These are phyloP conservation scores for Geranium rotundifolium DNA, from an alignment of 345 rosid species.

Conservation along the genomic window DNA sequence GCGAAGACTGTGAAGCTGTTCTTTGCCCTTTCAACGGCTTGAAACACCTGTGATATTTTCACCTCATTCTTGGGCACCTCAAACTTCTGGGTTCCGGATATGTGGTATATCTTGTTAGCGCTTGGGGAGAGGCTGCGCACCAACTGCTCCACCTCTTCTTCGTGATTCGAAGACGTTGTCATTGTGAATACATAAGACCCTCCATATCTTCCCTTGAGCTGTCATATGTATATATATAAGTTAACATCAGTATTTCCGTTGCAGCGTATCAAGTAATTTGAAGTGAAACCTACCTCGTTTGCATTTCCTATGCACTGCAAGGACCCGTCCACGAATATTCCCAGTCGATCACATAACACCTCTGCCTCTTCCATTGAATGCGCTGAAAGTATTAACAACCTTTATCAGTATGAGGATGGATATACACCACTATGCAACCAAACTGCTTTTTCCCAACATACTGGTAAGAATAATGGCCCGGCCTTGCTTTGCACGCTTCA, in stretches of 20 bases:
- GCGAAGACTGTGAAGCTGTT: conserved; percentile 64
- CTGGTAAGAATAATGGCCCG: conserved; percentile 90
- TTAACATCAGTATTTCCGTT: not conserved
- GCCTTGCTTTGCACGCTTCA: conserved; percentile 66
- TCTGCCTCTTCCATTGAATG: conserved; percentile 99
- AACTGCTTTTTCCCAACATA: conserved; percentile 7
- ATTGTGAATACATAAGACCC: conserved; percentile 78
- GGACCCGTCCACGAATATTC: conserved; percentile 76
- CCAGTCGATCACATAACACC: conserved; percentile 72
- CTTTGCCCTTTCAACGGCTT: conserved; percentile 76
- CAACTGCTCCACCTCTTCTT: conserved; percentile 56
- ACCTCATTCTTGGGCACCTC: conserved; percentile 82
- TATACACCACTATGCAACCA: too few species aligned
- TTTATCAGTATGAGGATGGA: not conserved
- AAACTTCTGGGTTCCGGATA: conserved; percentile 89
- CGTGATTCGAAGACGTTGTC: conserved; percentile 52
- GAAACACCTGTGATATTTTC: conserved; percentile 58
- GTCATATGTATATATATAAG: conserved; percentile 3
- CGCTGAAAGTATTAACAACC: conserved; percentile 20
- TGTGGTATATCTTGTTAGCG: conserved; percentile 69
- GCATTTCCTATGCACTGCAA: conserved; percentile 95
- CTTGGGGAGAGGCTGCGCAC: conserved; percentile 46
- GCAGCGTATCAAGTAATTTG: not conserved
- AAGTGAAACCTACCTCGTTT: conserved; percentile 40
- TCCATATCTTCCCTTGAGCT: conserved; percentile 82